Conservation (phyloP, 1,284 basidiomycete genomes). For the Cryptococcus sp. region DNA sequence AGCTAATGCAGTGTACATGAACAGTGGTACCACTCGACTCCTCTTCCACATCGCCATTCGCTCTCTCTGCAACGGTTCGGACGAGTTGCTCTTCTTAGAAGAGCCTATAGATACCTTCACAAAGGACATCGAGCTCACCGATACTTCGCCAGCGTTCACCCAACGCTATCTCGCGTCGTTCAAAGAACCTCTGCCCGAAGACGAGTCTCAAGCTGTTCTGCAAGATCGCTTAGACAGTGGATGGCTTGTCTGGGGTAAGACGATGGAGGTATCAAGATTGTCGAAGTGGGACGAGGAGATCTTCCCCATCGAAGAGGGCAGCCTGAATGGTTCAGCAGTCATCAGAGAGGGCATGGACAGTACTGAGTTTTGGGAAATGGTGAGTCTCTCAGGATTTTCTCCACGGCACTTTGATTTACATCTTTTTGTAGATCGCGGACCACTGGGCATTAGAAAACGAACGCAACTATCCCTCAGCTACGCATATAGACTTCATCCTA, state of each 20-base stretch:
- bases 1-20: background rate
- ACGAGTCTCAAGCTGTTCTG: conserved; percentile 43
- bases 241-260: conserved; percentile 79
- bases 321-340: conserved; percentile 62
- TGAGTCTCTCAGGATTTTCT: conserved; percentile 21
- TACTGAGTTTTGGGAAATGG: conserved; percentile 63
- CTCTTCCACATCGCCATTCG: conserved; percentile 80
- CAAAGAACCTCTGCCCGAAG: conserved; percentile 46
- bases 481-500: conserved; percentile 56
- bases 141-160: conserved; percentile 58
- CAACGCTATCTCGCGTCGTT: conserved; percentile 58
- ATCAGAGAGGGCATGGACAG: conserved; percentile 60
- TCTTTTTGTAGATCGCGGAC: conserved; percentile 33
- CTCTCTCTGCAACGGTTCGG: conserved; percentile 67
- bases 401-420: background rate
- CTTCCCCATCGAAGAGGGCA: conserved; percentile 67
- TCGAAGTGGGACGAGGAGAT: conserved; percentile 58
- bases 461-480: conserved; percentile 52
- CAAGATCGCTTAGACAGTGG: conserved; percentile 78
- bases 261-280: conserved; percentile 67
- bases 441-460: conserved; percentile 52
- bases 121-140: conserved; percentile 59
- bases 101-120: conserved; percentile 76
- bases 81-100: conserved; percentile 70
- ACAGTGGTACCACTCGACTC: conserved; percentile 71